phyloP scores from a whole-genome alignment of 805 yeast genomes.

The Metschnikowia borealis region DNA sequence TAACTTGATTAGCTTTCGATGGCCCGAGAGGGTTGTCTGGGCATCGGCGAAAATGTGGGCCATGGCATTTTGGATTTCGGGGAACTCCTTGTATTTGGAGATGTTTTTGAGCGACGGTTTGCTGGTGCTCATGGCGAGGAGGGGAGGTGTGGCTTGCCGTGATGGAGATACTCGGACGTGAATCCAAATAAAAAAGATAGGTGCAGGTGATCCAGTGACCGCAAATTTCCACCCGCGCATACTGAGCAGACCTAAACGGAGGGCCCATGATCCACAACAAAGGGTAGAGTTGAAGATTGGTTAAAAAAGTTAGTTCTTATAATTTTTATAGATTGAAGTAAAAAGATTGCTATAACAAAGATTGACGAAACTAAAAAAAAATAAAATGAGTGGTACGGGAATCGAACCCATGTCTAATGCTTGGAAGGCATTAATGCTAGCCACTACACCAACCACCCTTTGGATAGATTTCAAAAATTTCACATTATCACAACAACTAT shows the following conservation, averaged over 20 bases:
- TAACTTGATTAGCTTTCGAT: slow-evolving; percentile 65
- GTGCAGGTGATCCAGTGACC: slow-evolving; percentile 20
- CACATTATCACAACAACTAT: too few relatives aligned
- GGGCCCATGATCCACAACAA: background rate
- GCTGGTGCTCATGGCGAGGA: slow-evolving; percentile 6
- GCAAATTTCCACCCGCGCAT: background rate
- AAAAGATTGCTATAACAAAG: too few relatives aligned
- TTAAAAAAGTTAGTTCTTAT: too few relatives aligned
- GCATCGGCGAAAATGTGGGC: slow-evolving; percentile 77
- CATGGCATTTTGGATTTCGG: slow-evolving; percentile 34
- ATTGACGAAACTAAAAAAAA: slow-evolving; percentile 4
- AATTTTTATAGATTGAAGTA: too few relatives aligned
- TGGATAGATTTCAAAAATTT: background rate
- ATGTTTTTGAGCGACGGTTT: slow-evolving; percentile 15
- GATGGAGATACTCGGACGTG: background rate
- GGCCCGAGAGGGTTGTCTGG: slow-evolving; percentile 69
- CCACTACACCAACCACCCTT: slow-evolving; percentile 89
- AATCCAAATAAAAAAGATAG: background rate
- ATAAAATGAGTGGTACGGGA: slow-evolving; percentile 75
- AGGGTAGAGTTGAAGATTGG: too few relatives aligned
- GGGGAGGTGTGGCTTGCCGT: background rate
- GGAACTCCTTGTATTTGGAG: slow-evolving; percentile 6
- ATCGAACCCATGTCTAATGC: slow-evolving; percentile 93
- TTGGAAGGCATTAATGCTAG: slow-evolving; percentile 90
- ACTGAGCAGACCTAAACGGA: background rate